Percentiles rank a stretch among this genome's conserved stretches.
These are phyloP conservation scores for Asterochloris sp. DNA, from an alignment of 139 green algal genomes.

Conservation along the genomic window DNA sequence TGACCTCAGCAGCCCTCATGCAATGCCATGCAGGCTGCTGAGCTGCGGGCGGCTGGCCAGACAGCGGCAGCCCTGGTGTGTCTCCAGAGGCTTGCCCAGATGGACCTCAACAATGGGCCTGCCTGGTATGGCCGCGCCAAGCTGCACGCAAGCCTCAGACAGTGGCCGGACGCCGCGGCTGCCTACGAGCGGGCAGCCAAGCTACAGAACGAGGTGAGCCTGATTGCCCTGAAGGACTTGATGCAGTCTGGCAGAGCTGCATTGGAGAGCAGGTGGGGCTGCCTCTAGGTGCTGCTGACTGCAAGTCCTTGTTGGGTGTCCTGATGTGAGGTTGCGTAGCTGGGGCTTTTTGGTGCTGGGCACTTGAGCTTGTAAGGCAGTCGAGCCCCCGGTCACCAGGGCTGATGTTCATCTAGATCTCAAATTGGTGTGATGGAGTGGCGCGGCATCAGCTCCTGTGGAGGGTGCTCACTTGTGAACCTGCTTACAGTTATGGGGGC, in stretches of 20 bases:
- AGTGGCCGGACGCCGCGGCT: conserved; percentile 32
- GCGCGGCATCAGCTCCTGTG: too few species aligned
- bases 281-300: too few species aligned
- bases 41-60: conserved; percentile 16
- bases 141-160: conserved; percentile 28
- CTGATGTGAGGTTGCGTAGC: too few species aligned
- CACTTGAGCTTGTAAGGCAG: too few species aligned
- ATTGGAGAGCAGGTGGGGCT: background rate
- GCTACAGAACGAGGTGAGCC: background rate
- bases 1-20: conserved; percentile 5
- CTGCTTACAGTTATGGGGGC: too few species aligned
- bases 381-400: too few species aligned
- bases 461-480: too few species aligned
- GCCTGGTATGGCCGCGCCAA: conserved; percentile 38
- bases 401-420: too few species aligned
- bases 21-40: conserved; percentile 26
- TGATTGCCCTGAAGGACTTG: background rate
- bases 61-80: conserved; percentile 10
- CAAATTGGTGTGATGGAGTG: too few species aligned
- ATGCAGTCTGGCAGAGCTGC: background rate
- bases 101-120: conserved; percentile 16
- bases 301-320: too few species aligned
- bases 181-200: conserved; percentile 26
- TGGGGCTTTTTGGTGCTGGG: too few species aligned
- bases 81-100: conserved; percentile 25